A percentile compares a stretch with the other conserved stretches of the same genome.
These are phyloP conservation scores for Aspergillus mulundensis DNA, from an alignment of 495 filamentous ascomycete species.

Conservation along the genomic window DNA sequence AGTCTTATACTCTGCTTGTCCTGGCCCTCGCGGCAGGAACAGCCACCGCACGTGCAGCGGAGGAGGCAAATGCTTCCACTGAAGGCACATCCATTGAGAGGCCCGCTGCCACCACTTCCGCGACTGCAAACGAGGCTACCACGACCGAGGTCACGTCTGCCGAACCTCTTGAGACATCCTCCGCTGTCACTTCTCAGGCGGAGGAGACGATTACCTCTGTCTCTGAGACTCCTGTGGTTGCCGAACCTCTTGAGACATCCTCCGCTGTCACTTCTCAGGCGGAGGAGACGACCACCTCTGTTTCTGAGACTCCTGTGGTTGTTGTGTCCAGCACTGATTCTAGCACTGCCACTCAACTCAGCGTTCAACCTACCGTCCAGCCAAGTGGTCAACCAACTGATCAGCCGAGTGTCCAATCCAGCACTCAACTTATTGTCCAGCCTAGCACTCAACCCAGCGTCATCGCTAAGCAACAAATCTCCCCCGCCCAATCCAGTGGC, in stretches of 20 bases:
- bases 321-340: constrained; percentile 2
- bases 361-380: background rate
- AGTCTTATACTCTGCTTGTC: constrained; percentile 10
- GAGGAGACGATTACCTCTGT: constrained; percentile 3
- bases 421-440: background rate
- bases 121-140: background rate
- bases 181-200: background rate
- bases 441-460: background rate
- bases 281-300: constrained; percentile 1
- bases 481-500: background rate
- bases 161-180: background rate
- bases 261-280: background rate
- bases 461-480: background rate
- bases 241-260: background rate
- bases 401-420: background rate
- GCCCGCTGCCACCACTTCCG: background rate
- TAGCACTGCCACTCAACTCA: background rate
- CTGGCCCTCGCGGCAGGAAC: constrained; percentile 21
- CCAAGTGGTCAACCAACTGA: background rate
- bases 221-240: constrained; percentile 2
- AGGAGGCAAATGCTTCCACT: background rate
- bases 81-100: background rate
- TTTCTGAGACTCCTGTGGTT: constrained; percentile 4
- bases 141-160: background rate
- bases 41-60: constrained; percentile 8